Conservation (phyloP, 2,329 filamentous ascomycete species). For the Aureobasidium sp. region DNA sequence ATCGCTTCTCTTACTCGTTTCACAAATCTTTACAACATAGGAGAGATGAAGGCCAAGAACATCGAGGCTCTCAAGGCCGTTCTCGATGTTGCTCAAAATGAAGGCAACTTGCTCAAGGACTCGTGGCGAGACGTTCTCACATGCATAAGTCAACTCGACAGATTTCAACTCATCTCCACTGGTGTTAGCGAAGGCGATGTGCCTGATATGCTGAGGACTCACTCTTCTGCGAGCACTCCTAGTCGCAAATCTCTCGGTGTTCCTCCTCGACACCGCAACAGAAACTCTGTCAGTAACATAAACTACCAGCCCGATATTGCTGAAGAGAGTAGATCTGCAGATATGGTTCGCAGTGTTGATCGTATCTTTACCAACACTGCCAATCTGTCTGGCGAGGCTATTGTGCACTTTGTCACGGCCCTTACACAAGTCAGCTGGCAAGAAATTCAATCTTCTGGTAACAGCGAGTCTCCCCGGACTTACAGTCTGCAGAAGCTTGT, state of each 20-base stretch:
- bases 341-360: constrained; percentile 88
- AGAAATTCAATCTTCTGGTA: constrained; percentile 94
- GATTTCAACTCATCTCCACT: constrained; percentile 88
- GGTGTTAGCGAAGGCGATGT: constrained; percentile 89
- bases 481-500: constrained; percentile 98
- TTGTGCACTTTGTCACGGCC: constrained; percentile 88
- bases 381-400: constrained; percentile 85
- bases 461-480: constrained; percentile 89
- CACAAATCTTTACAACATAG: constrained; percentile 91
- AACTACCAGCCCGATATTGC: constrained; percentile 70
- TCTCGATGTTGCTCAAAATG: constrained; percentile 83
- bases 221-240: constrained; percentile 36
- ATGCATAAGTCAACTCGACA: constrained; percentile 91
- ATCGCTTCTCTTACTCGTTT: constrained; percentile 88
- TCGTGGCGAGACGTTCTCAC: constrained; percentile 96
- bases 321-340: constrained; percentile 83
- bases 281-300: constrained; percentile 33
- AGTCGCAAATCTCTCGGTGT: constrained; percentile 61
- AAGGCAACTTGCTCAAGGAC: constrained; percentile 79
- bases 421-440: constrained; percentile 97
- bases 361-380: constrained; percentile 96
- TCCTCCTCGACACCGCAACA: constrained; percentile 45
- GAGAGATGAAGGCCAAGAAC: constrained; percentile 93
- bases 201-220: constrained; percentile 76
- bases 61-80: constrained; percentile 89